Conservation (phyloP, 176 grass and related monocot genomes). For the Triticum turgidum region DNA sequence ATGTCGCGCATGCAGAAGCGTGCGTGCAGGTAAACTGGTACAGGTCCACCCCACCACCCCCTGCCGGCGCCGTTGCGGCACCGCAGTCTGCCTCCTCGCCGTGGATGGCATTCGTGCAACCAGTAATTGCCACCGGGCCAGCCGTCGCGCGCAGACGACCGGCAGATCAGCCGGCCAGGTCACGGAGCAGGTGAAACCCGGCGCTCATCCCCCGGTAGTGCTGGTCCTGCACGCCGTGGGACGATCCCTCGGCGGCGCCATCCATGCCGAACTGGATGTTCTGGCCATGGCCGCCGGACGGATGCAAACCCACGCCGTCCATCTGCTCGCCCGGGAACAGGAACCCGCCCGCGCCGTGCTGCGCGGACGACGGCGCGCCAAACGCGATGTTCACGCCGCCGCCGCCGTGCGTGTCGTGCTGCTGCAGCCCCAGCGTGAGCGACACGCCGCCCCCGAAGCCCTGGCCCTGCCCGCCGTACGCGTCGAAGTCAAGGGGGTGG, state of each 20-base stretch:
- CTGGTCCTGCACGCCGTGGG: conserved; percentile 25
- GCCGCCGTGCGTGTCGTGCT: conserved; percentile 50
- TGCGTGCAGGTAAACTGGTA: background rate
- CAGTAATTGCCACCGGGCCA: too few species aligned
- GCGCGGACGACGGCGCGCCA: conserved; percentile 30
- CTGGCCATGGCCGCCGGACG: conserved; percentile 24
- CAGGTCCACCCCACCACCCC: background rate
- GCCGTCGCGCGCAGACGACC: too few species aligned
- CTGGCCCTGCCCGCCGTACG: conserved; percentile 31
- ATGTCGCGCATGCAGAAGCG: background rate
- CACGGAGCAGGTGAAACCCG: conserved; percentile 56
- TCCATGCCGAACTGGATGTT: conserved; percentile 43
- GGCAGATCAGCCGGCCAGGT: conserved; percentile 49
- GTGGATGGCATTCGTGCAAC: background rate
- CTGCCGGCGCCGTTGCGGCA: background rate
- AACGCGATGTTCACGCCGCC: conserved; percentile 55
- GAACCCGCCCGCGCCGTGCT: conserved; percentile 27
- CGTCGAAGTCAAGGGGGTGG: conserved; percentile 53
- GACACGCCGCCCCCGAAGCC: conserved; percentile 46
- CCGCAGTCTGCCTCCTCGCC: background rate
- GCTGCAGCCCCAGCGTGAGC: conserved; percentile 80
- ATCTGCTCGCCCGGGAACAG: conserved; percentile 47
- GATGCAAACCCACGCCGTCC: conserved; percentile 30
- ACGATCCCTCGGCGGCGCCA: conserved; percentile 7
- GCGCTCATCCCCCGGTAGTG: conserved; percentile 36